Base-by-base conservation (phyloP, 2,329 filamentous ascomycete genomes). In the Thielaviopsis populi region DNA sequence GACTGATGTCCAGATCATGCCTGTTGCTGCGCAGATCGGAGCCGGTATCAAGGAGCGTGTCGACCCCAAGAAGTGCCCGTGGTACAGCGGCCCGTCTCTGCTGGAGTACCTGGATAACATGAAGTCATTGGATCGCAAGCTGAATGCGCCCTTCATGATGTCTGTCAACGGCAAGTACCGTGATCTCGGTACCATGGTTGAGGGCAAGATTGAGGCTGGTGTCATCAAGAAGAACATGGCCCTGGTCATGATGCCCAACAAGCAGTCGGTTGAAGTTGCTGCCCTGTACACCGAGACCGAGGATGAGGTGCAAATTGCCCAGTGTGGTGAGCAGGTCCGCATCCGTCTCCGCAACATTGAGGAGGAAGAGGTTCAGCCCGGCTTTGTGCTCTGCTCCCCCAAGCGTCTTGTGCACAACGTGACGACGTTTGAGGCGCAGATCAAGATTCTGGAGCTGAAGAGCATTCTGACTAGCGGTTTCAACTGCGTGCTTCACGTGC, bases 61-160 rank as follows among this genome's bases (percentile, higher is more conserved):
- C 3, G 84, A 90, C 22, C 85, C 87, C 72, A 86, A 85, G 1
- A 69, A 89, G 2, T 85, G 83, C 48, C 83, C 89, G 8, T 99
- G 91, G 89, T 95, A 90, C 73, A 80, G 89, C 48, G 91, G 91
- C 0, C 92, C 92, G 10, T 94, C 91, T 22, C 83, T 99, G 58
- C 85, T 99, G 22, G 92, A 97, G 75, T 96, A 91, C 75, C 84
- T 99, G n/a, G 92, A 96, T 73, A 79, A 83, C 72, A 96, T 97
- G 89, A 85, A 87, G 71, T 85, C 92, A 13, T 82, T 96, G 46
- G 92, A 99, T 74, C 89, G 94, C 70, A 99, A 97, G 79, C 77
- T 96, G 70, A 96, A 96, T 70, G 94, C 94, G 1, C 92, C 94
- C 10, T 97, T 99, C 81, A 97, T 99, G 94, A 96, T 99, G 91